Percentiles rank a stretch among this genome's conserved stretches.
phyloP scores from a whole-genome alignment of 1,139 yeast genomes.

The Scheffersomyces quercinus region DNA sequence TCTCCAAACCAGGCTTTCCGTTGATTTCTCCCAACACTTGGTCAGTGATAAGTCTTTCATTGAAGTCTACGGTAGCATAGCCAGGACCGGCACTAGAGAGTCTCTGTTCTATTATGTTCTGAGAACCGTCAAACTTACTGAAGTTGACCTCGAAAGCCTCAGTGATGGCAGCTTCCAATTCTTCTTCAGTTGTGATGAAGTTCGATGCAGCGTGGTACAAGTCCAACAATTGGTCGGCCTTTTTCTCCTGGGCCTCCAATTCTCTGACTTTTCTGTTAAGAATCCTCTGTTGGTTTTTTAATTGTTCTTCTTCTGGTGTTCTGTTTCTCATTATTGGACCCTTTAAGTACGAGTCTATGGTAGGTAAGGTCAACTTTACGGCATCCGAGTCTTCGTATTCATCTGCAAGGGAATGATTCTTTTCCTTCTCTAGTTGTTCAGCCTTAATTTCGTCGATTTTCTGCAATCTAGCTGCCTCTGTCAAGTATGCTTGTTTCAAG shows the following conservation, averaged over 20 bases:
- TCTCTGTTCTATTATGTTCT: slow-evolving; percentile 37
- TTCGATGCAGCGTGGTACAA: slow-evolving; percentile 70
- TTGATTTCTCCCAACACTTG: slow-evolving; percentile 26
- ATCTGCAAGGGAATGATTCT: slow-evolving; percentile 25
- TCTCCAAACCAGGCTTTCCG: slow-evolving; percentile 40
- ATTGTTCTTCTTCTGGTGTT: slow-evolving; percentile 64
- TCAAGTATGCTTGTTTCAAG: slow-evolving; percentile 63
- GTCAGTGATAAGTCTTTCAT: slow-evolving; percentile 38
- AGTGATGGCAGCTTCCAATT: slow-evolving; percentile 56
- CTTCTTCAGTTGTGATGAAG: slow-evolving; percentile 66
- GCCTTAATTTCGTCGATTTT: slow-evolving; percentile 31
- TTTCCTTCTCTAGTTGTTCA: slow-evolving; percentile 25
- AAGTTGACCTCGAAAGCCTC: slow-evolving; percentile 54
- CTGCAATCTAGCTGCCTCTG: slow-evolving; percentile 43
- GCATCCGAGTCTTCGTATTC: slow-evolving; percentile 36
- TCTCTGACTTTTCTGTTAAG: slow-evolving; percentile 37
- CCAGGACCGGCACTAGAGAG: slow-evolving; percentile 34
- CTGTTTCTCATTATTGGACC: slow-evolving; percentile 74
- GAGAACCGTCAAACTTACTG: slow-evolving; percentile 37
- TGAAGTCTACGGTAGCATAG: slow-evolving; percentile 26
- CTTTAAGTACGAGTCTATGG: slow-evolving; percentile 65
- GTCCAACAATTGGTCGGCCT: slow-evolving; percentile 60
- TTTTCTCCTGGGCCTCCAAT: slow-evolving; percentile 37
- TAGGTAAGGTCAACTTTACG: slow-evolving; percentile 71
- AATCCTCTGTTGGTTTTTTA: slow-evolving; percentile 28